These are phyloP conservation scores for Clavispora vitiphila DNA, from an alignment of 805 yeast genomes.

Conservation along the genomic window DNA sequence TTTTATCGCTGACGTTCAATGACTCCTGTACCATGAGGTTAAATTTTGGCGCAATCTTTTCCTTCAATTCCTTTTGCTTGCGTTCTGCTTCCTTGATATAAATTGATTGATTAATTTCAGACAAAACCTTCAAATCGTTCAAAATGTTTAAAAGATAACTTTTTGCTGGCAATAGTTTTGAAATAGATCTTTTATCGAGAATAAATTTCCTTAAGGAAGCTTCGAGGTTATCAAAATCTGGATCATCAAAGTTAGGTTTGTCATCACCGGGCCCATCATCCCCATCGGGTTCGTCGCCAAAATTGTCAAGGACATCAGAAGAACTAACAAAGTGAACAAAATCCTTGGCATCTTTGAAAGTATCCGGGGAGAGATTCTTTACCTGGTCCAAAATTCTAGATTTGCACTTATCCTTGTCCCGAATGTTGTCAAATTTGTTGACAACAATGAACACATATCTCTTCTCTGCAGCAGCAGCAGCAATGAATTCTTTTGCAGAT, in stretches of 20 bases:
- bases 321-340: slow-evolving; percentile 92
- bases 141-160: slow-evolving; percentile 72
- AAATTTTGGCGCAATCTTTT: slow-evolving; percentile 58
- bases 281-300: slow-evolving; percentile 30
- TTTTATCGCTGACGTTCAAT: slow-evolving; percentile 48
- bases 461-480: slow-evolving; percentile 87
- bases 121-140: slow-evolving; percentile 56
- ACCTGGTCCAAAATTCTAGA: slow-evolving; percentile 79
- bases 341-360: slow-evolving; percentile 80
- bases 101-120: slow-evolving; percentile 57
- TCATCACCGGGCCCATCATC: slow-evolving; percentile 22
- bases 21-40: slow-evolving; percentile 50
- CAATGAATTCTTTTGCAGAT: slow-evolving; percentile 89
- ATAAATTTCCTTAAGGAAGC: slow-evolving; percentile 81
- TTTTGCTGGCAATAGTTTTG: slow-evolving; percentile 89
- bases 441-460: slow-evolving; percentile 90
- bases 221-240: slow-evolving; percentile 80
- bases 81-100: slow-evolving; percentile 46
- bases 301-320: slow-evolving; percentile 36
- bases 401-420: slow-evolving; percentile 75
- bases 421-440: slow-evolving; percentile 83
- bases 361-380: slow-evolving; percentile 79
- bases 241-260: slow-evolving; percentile 35
- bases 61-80: slow-evolving; percentile 43
- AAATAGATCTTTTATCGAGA: slow-evolving; percentile 80